Conservation (phyloP, 2,329 filamentous ascomycete genomes). For the Chalaropsis ovoidea region DNA sequence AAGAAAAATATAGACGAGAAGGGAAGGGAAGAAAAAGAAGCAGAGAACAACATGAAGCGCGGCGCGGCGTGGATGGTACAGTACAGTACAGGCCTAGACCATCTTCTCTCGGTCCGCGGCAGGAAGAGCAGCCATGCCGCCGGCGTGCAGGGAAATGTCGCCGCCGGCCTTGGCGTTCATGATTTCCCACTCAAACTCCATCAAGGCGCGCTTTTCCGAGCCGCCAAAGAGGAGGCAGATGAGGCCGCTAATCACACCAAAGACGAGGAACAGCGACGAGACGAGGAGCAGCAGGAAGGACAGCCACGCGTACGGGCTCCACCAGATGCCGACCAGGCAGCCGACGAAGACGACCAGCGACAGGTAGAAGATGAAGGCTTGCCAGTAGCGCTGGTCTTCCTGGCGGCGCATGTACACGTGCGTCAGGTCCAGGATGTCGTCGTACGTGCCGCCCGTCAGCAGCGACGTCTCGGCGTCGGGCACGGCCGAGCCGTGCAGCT, state of each 20-base stretch:
- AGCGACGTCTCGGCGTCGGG: constrained; percentile 26
- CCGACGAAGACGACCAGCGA: constrained; percentile 58
- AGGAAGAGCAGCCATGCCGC: constrained; percentile 11
- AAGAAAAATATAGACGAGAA: neutral
- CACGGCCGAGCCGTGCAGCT: constrained; percentile 31
- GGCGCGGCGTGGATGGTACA: no score
- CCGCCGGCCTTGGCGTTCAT: constrained; percentile 48
- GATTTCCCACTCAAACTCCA: constrained; percentile 93
- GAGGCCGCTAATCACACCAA: constrained; percentile 72
- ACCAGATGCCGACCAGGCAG: constrained; percentile 78
- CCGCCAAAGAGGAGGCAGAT: constrained; percentile 81
- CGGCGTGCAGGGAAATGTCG: constrained; percentile 22
- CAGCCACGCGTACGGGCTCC: constrained; percentile 64
- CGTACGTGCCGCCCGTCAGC: constrained; percentile 34
- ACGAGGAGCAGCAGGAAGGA: constrained; percentile 71
- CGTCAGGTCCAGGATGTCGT: constrained; percentile 63
- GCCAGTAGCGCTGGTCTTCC: constrained; percentile 57
- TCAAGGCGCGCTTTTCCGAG: constrained; percentile 68
- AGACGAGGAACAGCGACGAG: constrained; percentile 64
- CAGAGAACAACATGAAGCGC: neutral
- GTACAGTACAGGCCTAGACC: constrained; percentile 16
- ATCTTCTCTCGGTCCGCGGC: constrained; percentile 21
- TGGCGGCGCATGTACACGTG: constrained; percentile 61
- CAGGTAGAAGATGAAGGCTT: constrained; percentile 61
- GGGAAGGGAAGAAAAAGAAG: neutral